These are phyloP conservation scores for Fusarium pseudoanthophilum DNA, from an alignment of 2,329 filamentous ascomycete species.

Conservation along the genomic window DNA sequence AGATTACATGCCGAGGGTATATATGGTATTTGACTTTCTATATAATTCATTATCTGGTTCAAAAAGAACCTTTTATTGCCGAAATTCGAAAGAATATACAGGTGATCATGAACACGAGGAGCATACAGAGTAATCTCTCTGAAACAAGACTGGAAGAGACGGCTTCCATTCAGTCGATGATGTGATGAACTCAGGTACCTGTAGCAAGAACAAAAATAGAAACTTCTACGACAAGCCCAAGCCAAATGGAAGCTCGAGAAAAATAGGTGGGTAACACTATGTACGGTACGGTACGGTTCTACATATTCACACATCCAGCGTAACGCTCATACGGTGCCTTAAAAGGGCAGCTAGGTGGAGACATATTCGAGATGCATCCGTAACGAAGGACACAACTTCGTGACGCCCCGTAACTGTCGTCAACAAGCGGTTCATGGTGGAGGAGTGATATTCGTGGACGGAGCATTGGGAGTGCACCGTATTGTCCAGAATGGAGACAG, in stretches of 20 bases:
- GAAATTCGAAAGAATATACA: slow-evolving; percentile 2
- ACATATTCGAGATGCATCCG: slow-evolving; percentile 6
- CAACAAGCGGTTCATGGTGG: slow-evolving; percentile 8
- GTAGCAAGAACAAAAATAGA: slow-evolving; percentile 37
- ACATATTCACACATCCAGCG: background rate
- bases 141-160: slow-evolving; percentile 21
- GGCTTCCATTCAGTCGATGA: slow-evolving; percentile 12
- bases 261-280: slow-evolving; percentile 32
- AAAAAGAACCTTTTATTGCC: background rate
- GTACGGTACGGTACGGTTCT: background rate
- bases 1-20: no score
- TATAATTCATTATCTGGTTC: background rate
- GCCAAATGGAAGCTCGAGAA: slow-evolving; percentile 19
- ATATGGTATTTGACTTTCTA: slow-evolving; percentile 19
- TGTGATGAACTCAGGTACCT: background rate
- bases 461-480: slow-evolving; percentile 1
- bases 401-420: slow-evolving; percentile 24
- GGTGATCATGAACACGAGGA: background rate
- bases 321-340: slow-evolving; percentile 28
- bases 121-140: slow-evolving; percentile 10
- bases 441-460: background rate
- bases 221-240: slow-evolving; percentile 32
- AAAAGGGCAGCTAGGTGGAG: slow-evolving; percentile 35
- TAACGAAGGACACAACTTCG: slow-evolving; percentile 22
- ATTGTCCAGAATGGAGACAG: background rate